Evolutionary conservation across 192 early-diverging fungal species (phyloP), one percentile per base, ranked within the genome.

Genomic region (Podila minutissima): DNA sequence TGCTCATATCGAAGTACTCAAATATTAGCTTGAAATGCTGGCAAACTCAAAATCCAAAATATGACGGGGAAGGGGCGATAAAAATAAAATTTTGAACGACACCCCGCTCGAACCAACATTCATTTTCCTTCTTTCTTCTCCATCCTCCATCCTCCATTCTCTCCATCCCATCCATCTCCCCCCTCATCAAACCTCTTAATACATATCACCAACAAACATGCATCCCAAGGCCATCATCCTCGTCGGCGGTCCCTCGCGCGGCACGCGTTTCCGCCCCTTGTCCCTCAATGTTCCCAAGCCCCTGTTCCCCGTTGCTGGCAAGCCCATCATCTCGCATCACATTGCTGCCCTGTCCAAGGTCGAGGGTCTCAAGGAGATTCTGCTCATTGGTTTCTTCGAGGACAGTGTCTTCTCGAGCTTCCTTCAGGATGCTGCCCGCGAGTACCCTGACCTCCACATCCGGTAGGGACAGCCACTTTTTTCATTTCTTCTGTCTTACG

Each of bases 321-420:
- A 89, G 59, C 97, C 98, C 71, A 95, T 98, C 86, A 97, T 99
- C 86, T 94, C 92, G 82, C 98, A 99, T 88, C 98, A 98, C 84
- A 92, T 99, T 72, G 90, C 91, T 51, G 96, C 97, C 11, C 89
- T 99, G 35, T 93, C 96, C 22, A 94, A 93, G 84, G 86, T 98
- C 53, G 86, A 91, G 51, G 94, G 91, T 48, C 89, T 99, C 74
- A 94, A 92, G 78, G 98, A 99, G 83, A 96, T 99, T 66, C 86
- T 98, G 59, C 86, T 98, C 60, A 91, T 99, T 72, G 98, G 98
- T 29, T 98, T 99, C 88, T 99, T 96, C 86, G 98, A 99, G 71
- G 94, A 97, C 83, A 86, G 86, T 60, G 92, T 99, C 57, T 98
- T 99, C 84, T 89, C 94, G 32, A 87, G 90, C 35, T 99, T 98